Evolutionary conservation across 805 yeast genomes (phyloP).

Genomic region (Wickerhamiella dianesei): DNA sequence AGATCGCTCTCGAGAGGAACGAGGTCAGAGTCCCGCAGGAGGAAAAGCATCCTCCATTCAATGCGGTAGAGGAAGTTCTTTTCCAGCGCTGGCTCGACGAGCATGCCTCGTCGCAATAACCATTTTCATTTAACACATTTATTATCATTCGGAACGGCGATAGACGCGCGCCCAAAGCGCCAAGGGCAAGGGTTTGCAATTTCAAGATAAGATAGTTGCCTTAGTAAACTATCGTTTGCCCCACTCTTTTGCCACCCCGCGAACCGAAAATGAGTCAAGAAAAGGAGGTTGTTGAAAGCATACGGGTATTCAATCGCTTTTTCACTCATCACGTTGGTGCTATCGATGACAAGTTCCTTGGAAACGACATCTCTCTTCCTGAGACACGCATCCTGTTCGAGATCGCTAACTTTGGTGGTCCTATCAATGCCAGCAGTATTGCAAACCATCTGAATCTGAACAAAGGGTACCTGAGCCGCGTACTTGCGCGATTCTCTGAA

Average conservation of each 20-base stretch:
- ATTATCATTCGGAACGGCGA: too few relatives aligned
- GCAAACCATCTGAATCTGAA: neutral
- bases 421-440: constrained; percentile 3
- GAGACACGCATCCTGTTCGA: constrained; percentile 5
- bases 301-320: constrained; percentile 4
- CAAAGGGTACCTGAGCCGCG: constrained; percentile 3
- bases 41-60: constrained; percentile 8
- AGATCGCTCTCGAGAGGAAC: constrained; percentile 10
- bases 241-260: neutral
- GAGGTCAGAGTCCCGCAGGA: constrained; percentile 4
- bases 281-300: neutral
- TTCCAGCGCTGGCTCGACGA: constrained; percentile 18
- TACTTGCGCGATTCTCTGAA: neutral
- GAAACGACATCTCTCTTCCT: neutral
- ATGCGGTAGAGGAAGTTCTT: constrained; percentile 19
- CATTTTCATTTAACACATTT: neutral
- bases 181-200: neutral
- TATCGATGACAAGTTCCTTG: neutral
- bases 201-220: neutral
- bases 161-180: too few relatives aligned
- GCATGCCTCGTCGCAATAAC: constrained; percentile 7
- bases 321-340: constrained; percentile 4
- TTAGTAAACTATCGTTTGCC: neutral
- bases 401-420: constrained; percentile 1
- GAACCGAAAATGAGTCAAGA: neutral